A percentile compares a stretch with the other conserved stretches of the same genome.
Evolutionary conservation across 345 rosid genomes (phyloP).

Genomic region (Erucastrum elatum): DNA sequence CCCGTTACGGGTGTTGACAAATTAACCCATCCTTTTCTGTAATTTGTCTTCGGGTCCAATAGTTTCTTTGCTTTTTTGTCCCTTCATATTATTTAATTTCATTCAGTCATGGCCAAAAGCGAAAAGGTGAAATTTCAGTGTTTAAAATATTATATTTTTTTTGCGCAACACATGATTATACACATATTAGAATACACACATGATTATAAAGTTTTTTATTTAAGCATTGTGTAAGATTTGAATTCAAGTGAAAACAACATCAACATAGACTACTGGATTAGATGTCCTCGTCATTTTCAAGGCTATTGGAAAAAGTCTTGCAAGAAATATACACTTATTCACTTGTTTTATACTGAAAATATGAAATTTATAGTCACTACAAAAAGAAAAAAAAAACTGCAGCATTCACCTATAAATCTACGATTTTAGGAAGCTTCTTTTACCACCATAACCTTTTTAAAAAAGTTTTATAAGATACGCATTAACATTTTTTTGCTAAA

Average conservation of each 20-base stretch:
- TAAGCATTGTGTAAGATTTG: not conserved
- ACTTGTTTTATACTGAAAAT: not conserved
- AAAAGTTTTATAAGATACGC: not conserved
- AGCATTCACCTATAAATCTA: not conserved
- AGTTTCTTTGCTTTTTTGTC: constrained; percentile 8
- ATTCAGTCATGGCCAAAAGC: constrained; percentile 12
- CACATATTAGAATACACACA: not conserved
- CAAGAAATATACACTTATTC: not conserved
- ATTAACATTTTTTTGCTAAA: not conserved
- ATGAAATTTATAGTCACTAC: not conserved
- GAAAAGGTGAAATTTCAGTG: not conserved
- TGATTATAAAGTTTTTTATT: not conserved
- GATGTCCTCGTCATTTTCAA: not conserved
- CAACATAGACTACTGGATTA: not conserved
- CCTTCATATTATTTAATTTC: constrained; percentile 11
- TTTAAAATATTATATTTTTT: not conserved
- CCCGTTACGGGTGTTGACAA: constrained; percentile 26
- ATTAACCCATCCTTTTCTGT: constrained; percentile 10
- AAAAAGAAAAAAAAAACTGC: not conserved
- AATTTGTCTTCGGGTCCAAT: constrained; percentile 16
- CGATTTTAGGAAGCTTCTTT: not conserved
- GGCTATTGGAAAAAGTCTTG: not conserved
- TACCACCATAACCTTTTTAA: not conserved
- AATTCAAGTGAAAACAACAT: not conserved
- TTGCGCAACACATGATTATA: not conserved